A percentile compares a stretch with the other conserved stretches of the same genome.
Conservation (phyloP, 495 filamentous ascomycete species). For the Penicillium atrosanguineum region DNA sequence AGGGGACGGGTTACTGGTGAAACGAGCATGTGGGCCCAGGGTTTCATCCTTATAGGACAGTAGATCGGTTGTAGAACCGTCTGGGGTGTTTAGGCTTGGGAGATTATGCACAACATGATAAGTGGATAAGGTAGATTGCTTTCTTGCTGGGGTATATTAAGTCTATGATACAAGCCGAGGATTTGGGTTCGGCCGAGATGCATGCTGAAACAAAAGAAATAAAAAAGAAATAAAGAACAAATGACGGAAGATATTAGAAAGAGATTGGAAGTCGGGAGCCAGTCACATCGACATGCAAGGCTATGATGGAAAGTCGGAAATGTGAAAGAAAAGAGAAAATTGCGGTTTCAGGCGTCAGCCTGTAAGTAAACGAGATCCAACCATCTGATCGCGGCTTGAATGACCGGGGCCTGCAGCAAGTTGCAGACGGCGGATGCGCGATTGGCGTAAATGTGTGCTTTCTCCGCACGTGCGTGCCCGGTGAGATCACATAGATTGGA, state of each 20-base stretch:
- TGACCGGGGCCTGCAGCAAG: conserved; percentile 1
- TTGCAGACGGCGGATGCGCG: not conserved
- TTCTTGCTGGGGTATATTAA: conserved; percentile 45
- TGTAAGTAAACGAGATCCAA: too few relatives aligned
- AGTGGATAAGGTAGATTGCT: conserved; percentile 28
- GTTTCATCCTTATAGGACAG: not conserved
- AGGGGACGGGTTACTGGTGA: conserved; percentile 9
- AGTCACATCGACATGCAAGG: conserved; percentile 17
- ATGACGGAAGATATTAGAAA: conserved; percentile 17
- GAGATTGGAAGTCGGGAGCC: conserved; percentile 15
- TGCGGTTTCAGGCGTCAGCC: not conserved
- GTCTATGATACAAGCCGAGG: conserved; percentile 47
- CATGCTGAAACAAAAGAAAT: conserved; percentile 15
- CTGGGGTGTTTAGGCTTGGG: not conserved
- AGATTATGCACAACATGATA: conserved; percentile 21
- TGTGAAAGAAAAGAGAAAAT: conserved; percentile 7
- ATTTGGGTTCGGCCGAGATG: conserved; percentile 30
- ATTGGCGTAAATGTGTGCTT: conserved; percentile 2
- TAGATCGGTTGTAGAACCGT: not conserved
- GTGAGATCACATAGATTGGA: conserved; percentile 11
- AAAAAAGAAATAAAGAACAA: conserved; percentile 12
- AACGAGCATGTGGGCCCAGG: conserved; percentile 14
- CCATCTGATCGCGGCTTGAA: not conserved
- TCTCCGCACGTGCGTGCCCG: conserved; percentile 28
- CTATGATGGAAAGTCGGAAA: conserved; percentile 1